A percentile compares a stretch with the other conserved stretches of the same genome.
Evolutionary conservation across 1,284 basidiomycete genomes (phyloP).

Genomic region (Agaricales sp.): DNA sequence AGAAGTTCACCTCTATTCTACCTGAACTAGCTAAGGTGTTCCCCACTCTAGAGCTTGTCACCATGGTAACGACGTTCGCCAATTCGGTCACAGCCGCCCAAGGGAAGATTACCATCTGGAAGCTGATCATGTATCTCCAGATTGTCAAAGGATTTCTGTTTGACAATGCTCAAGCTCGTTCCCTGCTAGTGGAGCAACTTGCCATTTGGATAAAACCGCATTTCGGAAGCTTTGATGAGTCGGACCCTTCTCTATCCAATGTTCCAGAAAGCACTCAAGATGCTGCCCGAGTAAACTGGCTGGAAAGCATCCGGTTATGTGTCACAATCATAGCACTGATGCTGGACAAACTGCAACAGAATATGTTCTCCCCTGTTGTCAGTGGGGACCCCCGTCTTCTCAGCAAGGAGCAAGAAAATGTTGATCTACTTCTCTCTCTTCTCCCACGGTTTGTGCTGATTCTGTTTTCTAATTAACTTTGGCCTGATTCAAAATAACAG

Average conservation of each 20-base stretch:
- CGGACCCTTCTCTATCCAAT: conserved; percentile 44
- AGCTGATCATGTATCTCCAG: conserved; percentile 88
- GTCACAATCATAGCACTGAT: conserved; percentile 83
- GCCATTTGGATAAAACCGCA: conserved; percentile 93
- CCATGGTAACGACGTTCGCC: conserved; percentile 80
- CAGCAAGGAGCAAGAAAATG: conserved; percentile 85
- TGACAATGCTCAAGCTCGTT: conserved; percentile 71
- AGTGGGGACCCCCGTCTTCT: conserved; percentile 50
- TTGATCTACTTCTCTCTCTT: conserved; percentile 82
- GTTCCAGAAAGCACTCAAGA: conserved; percentile 63
- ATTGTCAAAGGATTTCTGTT: conserved; percentile 86
- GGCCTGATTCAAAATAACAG: too few relatives aligned
- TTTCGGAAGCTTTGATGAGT: conserved; percentile 88
- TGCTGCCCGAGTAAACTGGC: conserved; percentile 74
- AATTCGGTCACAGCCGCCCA: conserved; percentile 74
- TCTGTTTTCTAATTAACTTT: conserved; percentile 13
- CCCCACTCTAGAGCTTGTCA: conserved; percentile 70
- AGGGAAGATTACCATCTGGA: conserved; percentile 88
- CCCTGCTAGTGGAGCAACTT: conserved; percentile 79
- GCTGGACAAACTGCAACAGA: conserved; percentile 83
- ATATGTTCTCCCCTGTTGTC: conserved; percentile 61
- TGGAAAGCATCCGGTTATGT: conserved; percentile 82
- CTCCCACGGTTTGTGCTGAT: conserved; percentile 59
- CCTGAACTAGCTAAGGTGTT: conserved; percentile 83
- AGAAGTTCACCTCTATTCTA: conserved; percentile 89